Conservation (phyloP, 257 asterid genomes). For the Fraxinus anomala region DNA sequence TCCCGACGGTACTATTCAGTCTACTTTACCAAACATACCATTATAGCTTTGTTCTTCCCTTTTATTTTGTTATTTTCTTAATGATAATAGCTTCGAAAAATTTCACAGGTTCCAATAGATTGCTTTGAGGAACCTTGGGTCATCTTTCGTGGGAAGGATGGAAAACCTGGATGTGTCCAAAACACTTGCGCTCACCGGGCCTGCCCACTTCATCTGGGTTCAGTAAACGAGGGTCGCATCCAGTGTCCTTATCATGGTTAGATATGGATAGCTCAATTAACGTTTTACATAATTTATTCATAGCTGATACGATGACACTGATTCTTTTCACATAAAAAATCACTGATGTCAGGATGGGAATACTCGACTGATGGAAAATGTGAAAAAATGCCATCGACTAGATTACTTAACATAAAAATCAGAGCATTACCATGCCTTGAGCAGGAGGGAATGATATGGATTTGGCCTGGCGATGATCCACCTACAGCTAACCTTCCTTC, state of each 20-base stretch:
- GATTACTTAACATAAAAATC: slow-evolving; percentile 61
- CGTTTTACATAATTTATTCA: not conserved
- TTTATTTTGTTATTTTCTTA: not conserved
- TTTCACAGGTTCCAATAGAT: slow-evolving; percentile 73
- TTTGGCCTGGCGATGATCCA: slow-evolving; percentile 94
- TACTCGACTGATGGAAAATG: slow-evolving; percentile 89
- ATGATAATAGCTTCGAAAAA: slow-evolving; percentile 9
- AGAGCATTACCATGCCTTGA: slow-evolving; percentile 87
- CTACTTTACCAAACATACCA: no score
- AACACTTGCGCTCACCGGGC: slow-evolving; percentile 97
- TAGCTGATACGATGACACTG: not conserved
- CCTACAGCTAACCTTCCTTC: slow-evolving; percentile 81
- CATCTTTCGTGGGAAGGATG: slow-evolving; percentile 85
- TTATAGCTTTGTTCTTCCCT: no score
- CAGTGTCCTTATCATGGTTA: slow-evolving; percentile 97
- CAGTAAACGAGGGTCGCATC: slow-evolving; percentile 94
- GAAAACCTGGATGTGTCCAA: slow-evolving; percentile 87
- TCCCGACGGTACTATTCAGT: no score
- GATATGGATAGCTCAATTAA: slow-evolving; percentile 16
- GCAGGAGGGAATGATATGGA: slow-evolving; percentile 93
- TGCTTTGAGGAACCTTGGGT: slow-evolving; percentile 99
- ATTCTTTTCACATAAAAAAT: slow-evolving; percentile 17
- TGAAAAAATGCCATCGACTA: slow-evolving; percentile 95
- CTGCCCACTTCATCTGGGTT: slow-evolving; percentile 90
- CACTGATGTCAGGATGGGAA: slow-evolving; percentile 76